Conservation (phyloP, 495 filamentous ascomycete genomes). For the Rostrohypoxylon terebratum region DNA sequence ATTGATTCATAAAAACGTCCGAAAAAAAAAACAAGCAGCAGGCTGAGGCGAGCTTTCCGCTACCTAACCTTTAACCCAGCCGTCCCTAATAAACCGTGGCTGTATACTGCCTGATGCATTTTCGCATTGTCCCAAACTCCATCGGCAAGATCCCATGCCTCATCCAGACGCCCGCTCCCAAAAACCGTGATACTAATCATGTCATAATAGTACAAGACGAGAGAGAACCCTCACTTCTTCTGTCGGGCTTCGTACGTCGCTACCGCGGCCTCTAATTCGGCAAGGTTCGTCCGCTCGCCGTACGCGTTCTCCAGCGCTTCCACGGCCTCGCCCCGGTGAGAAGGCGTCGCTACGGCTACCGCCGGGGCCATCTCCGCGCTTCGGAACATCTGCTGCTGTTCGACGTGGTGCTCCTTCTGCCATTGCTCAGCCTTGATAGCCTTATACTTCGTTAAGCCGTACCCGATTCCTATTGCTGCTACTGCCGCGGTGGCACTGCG, state of each 20-base stretch:
- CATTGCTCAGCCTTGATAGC: conserved; percentile 42
- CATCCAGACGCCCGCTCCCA: conserved; percentile 24
- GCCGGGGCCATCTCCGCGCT: conserved; percentile 37
- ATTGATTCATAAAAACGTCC: too few species aligned
- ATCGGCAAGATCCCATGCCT: conserved; percentile 5
- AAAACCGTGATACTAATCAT: conserved; percentile 11
- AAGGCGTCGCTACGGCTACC: conserved; percentile 39
- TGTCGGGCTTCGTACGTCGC: conserved; percentile 60
- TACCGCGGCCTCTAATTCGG: conserved; percentile 69
- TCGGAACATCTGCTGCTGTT: conserved; percentile 33
- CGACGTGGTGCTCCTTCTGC: conserved; percentile 33
- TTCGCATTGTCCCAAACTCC: conserved; percentile 14
- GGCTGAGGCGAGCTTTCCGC: neutral
- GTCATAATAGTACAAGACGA: neutral
- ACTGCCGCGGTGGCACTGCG: conserved; percentile 55
- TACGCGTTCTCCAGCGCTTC: conserved; percentile 65
- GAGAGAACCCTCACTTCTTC: conserved; percentile 40
- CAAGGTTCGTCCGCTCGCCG: conserved; percentile 67
- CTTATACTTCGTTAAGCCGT: conserved; percentile 55
- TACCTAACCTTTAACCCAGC: neutral
- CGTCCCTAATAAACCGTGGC: neutral
- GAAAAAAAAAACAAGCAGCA: neutral
- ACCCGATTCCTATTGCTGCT: conserved; percentile 56
- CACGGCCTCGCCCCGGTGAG: conserved; percentile 35
- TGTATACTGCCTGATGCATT: conserved; percentile 6